Conservation (phyloP, 371 early-diverging fungal genomes). For the Lichtheimia ornata region DNA sequence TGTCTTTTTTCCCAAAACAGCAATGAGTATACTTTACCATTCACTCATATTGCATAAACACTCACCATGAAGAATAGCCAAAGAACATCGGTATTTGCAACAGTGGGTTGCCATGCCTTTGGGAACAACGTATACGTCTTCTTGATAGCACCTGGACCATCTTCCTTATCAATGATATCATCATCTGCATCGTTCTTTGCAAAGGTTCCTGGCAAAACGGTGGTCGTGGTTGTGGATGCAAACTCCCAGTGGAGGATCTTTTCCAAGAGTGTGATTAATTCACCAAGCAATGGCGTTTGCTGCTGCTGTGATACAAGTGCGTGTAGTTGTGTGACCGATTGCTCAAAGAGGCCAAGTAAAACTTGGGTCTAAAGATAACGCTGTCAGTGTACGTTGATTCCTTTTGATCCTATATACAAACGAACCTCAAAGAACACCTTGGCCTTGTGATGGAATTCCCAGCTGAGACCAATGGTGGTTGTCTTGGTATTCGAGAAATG, state of each 20-base stretch:
- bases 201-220: constrained; percentile 53
- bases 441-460: constrained; percentile 70
- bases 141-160: constrained; percentile 37
- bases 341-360: constrained; percentile 34
- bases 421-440: constrained; percentile 65
- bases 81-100: constrained; percentile 57
- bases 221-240: constrained; percentile 44
- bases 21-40: not conserved
- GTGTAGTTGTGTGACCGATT: constrained; percentile 35
- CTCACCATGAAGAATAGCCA: constrained; percentile 60
- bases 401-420: not conserved
- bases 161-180: constrained; percentile 50
- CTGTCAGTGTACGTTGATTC: not conserved
- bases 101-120: constrained; percentile 42
- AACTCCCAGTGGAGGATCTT: constrained; percentile 76
- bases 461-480: constrained; percentile 63
- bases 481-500: constrained; percentile 70
- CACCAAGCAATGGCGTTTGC: constrained; percentile 27
- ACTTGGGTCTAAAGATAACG: constrained; percentile 22
- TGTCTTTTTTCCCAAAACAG: constrained; percentile 15
- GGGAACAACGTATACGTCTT: constrained; percentile 50
- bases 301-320: constrained; percentile 29
- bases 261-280: constrained; percentile 54
- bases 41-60: not conserved
- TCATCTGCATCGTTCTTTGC: constrained; percentile 40